These are phyloP conservation scores for Wickerhamiella occidentalis DNA, from an alignment of 805 yeast species.

Conservation along the genomic window DNA sequence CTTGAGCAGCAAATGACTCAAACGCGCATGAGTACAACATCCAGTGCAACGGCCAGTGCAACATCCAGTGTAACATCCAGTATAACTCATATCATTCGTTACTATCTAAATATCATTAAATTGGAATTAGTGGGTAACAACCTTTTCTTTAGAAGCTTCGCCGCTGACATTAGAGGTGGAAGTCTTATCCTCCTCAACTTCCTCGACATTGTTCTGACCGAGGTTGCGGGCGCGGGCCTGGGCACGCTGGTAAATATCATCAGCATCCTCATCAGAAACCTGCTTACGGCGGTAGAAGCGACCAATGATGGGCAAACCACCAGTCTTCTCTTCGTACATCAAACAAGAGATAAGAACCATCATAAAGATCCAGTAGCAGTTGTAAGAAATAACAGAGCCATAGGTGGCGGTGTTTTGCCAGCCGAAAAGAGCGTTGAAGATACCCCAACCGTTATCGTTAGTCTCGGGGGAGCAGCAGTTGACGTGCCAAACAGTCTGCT, in stretches of 20 bases:
- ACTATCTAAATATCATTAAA: neutral
- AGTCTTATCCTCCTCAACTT: slow-evolving; percentile 3
- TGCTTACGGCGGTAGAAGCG: slow-evolving; percentile 34
- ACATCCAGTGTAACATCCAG: neutral
- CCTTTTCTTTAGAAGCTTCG: neutral
- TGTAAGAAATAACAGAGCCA: slow-evolving; percentile 83
- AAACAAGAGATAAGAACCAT: slow-evolving; percentile 45
- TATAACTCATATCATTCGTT: neutral
- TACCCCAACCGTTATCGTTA: slow-evolving; percentile 83
- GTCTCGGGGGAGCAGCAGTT: slow-evolving; percentile 90
- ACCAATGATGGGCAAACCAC: slow-evolving; percentile 53
- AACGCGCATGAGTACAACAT: too few relatives aligned
- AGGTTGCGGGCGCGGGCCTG: slow-evolving; percentile 16
- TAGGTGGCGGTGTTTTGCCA: slow-evolving; percentile 96
- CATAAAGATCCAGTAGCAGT: slow-evolving; percentile 71
- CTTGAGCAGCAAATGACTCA: too few relatives aligned
- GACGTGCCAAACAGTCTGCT: slow-evolving; percentile 81
- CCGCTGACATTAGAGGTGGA: slow-evolving; percentile 1
- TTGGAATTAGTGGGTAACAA: neutral
- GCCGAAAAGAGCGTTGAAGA: slow-evolving; percentile 85
- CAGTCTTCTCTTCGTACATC: slow-evolving; percentile 73
- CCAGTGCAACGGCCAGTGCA: too few relatives aligned
- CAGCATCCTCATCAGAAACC: slow-evolving; percentile 28
- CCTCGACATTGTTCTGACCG: slow-evolving; percentile 13
- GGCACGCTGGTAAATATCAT: slow-evolving; percentile 24